Conservation (phyloP, 2,329 filamentous ascomycete species). For the Aureobasidium sp. region DNA sequence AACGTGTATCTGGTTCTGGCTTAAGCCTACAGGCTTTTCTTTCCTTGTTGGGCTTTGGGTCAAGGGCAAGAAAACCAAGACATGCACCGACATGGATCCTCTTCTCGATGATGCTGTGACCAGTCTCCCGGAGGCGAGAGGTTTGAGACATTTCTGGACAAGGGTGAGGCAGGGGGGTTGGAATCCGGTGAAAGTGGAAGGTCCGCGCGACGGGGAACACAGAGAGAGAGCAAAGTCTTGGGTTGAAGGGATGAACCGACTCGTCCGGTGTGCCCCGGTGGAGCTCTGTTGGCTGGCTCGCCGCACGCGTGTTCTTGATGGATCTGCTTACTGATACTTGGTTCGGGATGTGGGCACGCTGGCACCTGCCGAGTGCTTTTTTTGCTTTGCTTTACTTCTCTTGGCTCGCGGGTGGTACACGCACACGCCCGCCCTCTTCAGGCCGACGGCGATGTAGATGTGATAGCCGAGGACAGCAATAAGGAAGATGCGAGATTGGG, state of each 20-base stretch:
- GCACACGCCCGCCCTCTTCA: neutral
- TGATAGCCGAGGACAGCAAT: neutral
- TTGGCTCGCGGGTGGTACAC: neutral
- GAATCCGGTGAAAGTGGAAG: neutral
- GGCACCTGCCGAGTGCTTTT: neutral
- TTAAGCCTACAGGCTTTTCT: too few species aligned
- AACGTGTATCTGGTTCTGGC: too few species aligned
- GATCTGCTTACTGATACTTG: neutral
- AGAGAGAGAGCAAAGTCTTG: neutral
- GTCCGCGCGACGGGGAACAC: neutral
- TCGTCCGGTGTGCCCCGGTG: neutral
- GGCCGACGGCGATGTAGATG: neutral
- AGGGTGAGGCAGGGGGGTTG: neutral
- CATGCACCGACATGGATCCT: neutral
- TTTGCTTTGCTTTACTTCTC: neutral
- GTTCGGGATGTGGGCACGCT: neutral
- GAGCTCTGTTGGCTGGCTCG: neutral
- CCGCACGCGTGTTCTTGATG: neutral
- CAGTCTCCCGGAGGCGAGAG: neutral
- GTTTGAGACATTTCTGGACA: neutral
- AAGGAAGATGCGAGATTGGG: neutral
- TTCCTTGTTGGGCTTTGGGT: too few species aligned
- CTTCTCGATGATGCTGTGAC: neutral
- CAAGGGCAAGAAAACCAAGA: neutral
- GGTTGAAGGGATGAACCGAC: neutral